Evolutionary conservation across 495 filamentous ascomycete genomes (phyloP).

Genomic region (Lophiotrema nucula): DNA sequence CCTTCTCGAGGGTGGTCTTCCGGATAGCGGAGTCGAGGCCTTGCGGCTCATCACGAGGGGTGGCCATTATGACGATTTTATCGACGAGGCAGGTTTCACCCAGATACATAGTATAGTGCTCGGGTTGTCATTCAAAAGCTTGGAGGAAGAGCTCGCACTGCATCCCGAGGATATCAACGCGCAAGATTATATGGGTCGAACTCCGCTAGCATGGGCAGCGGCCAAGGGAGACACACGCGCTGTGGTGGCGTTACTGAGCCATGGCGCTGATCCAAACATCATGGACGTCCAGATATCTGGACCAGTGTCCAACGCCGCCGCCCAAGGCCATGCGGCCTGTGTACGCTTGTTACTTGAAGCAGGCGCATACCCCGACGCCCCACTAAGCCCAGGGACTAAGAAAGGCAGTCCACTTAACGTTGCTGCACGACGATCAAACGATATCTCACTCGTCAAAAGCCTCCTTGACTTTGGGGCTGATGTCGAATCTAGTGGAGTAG

Average conservation of each 20-base stretch:
- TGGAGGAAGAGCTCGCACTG: slow-evolving; percentile 32
- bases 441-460: slow-evolving; percentile 31
- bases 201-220: slow-evolving; percentile 41
- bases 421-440: slow-evolving; percentile 31
- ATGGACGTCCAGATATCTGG: slow-evolving; percentile 27
- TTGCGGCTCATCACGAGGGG: slow-evolving; percentile 16
- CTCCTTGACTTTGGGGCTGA: slow-evolving; percentile 40
- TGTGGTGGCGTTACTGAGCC: slow-evolving; percentile 26
- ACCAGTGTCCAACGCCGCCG: slow-evolving; percentile 32
- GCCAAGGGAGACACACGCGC: slow-evolving; percentile 32
- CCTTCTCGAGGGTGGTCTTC: slow-evolving; percentile 13
- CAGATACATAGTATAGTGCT: slow-evolving; percentile 39
- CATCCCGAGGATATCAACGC: slow-evolving; percentile 31
- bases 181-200: slow-evolving; percentile 37
- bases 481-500: slow-evolving; percentile 31
- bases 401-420: slow-evolving; percentile 37
- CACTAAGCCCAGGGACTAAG: slow-evolving; percentile 17
- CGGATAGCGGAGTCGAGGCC: slow-evolving; percentile 18
- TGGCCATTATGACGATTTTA: slow-evolving; percentile 29
- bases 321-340: slow-evolving; percentile 27
- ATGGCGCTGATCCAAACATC: slow-evolving; percentile 38
- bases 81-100: slow-evolving; percentile 39
- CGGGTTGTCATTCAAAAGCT: slow-evolving; percentile 27
- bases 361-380: slow-evolving; percentile 26
- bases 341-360: slow-evolving; percentile 42